phyloP scores from a whole-genome alignment of 805 yeast genomes.

The Pichia deserticola region DNA sequence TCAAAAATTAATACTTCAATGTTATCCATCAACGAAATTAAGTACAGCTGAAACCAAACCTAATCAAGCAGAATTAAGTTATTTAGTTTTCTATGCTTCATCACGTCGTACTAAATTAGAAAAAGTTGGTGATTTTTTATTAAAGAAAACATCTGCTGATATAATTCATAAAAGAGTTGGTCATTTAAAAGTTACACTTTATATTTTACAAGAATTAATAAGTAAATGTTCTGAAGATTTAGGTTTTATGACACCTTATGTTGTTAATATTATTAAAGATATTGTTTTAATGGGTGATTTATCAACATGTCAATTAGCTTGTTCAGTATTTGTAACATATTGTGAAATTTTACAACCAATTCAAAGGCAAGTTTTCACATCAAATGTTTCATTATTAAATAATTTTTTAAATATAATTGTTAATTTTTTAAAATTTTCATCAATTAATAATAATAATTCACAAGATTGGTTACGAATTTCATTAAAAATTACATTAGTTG shows the following conservation, averaged over 20 bases:
- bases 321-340: constrained; percentile 29
- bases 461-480: constrained; percentile 41
- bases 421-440: constrained; percentile 21
- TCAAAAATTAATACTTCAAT: constrained; percentile 80
- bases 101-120: constrained; percentile 83
- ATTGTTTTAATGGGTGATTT: constrained; percentile 54
- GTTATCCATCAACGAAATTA: constrained; percentile 79
- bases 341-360: constrained; percentile 21
- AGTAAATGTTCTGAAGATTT: constrained; percentile 75
- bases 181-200: constrained; percentile 75
- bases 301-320: constrained; percentile 42
- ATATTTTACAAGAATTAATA: constrained; percentile 60
- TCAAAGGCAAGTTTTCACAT: constrained; percentile 33
- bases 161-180: constrained; percentile 59
- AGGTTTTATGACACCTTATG: constrained; percentile 69
- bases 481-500: constrained; percentile 32
- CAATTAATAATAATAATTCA: constrained; percentile 4
- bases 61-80: constrained; percentile 84
- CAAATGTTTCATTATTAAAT: constrained; percentile 37
- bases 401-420: constrained; percentile 29
- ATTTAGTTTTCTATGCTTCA: constrained; percentile 81
- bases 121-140: constrained; percentile 69
- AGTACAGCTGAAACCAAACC: constrained; percentile 70
- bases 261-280: constrained; percentile 49
- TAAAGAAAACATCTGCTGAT: constrained; percentile 55